Evolutionary conservation across 1,284 basidiomycete genomes (phyloP).

Genomic region (Salmacisia buchloeana): DNA sequence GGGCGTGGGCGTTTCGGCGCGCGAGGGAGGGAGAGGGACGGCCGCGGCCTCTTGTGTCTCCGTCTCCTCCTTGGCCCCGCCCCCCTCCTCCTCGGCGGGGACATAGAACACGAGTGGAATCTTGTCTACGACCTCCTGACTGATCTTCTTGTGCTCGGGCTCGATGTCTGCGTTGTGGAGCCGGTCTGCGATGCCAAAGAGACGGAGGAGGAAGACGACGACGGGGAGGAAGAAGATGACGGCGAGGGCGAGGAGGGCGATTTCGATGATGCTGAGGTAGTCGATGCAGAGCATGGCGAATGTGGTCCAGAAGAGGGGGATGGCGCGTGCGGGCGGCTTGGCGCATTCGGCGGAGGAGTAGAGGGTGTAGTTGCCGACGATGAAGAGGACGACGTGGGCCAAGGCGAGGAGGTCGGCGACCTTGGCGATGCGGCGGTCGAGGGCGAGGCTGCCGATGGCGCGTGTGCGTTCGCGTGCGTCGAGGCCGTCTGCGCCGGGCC

Average conservation of each 20-base stretch:
- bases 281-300: slow-evolving; percentile 28
- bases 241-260: slow-evolving; percentile 28
- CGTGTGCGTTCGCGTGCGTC: slow-evolving; percentile 27
- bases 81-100: slow-evolving; percentile 25
- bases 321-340: slow-evolving; percentile 26
- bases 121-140: slow-evolving; percentile 30
- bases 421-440: slow-evolving; percentile 27
- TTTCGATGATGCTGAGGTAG: slow-evolving; percentile 36
- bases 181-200: slow-evolving; percentile 25
- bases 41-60: neutral
- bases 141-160: slow-evolving; percentile 30
- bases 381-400: slow-evolving; percentile 30
- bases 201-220: slow-evolving; percentile 29
- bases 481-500: slow-evolving; percentile 24
- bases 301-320: slow-evolving; percentile 32
- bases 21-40: neutral
- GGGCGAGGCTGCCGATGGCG: slow-evolving; percentile 23
- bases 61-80: neutral
- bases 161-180: slow-evolving; percentile 8
- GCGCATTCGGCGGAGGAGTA: slow-evolving; percentile 25
- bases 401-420: slow-evolving; percentile 32
- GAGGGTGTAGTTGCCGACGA: slow-evolving; percentile 38
- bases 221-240: slow-evolving; percentile 37
- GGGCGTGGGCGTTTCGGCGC: neutral
- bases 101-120: slow-evolving; percentile 33